Evolutionary conservation across 192 early-diverging fungal genomes (phyloP), one percentile per base, ranked within the genome.

Genomic region (Chytriomyces confervae): DNA sequence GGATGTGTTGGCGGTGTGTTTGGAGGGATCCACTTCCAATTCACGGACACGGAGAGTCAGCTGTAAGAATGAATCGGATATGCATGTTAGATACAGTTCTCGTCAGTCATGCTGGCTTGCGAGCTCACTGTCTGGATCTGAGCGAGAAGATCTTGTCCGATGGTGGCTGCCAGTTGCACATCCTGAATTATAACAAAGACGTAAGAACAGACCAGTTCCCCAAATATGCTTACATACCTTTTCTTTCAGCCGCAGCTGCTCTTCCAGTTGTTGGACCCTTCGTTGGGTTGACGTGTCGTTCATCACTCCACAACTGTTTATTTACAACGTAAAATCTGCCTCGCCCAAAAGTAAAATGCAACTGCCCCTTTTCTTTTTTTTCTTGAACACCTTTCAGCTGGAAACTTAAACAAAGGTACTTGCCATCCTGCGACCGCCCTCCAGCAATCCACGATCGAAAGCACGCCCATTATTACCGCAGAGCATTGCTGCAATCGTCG

Each of bases 91-190:
- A 36, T 36, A 36, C 36, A 36, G 36, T 36, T 36, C 4, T 36
- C 36, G 36, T 36, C 36, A 36, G 36, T 36, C 36, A 57, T 57
- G 13, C 53, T 13, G 16, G 20, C 53, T 57, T 57, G 13, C 16
- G 16, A 20, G 27, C 48, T 78, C n/a, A 80, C 75, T 66, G 13
- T 9, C 66, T 77, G 73, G 49, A 77, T 61, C 50, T 84, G 75
- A 43, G 50, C 18, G 29, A 84, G 67, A 18, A 82, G 75, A 23
- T 70, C 60, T 66, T 84, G 77, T 11, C 83, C 80, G 27, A 77
- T 73, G 5, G 80, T 81, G 46, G 80, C 83, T 13, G 80, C 80
- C 36, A 76, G 43, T 45, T 74, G 24, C 6, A 74, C 72, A 13
- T 74, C 72, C 69, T 72, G 45, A 36, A 36, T 65, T n/a, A 65